A percentile compares a stretch with the other conserved stretches of the same genome.
Evolutionary conservation across 805 yeast species (phyloP).

Genomic region (Saturnispora quitensis): DNA sequence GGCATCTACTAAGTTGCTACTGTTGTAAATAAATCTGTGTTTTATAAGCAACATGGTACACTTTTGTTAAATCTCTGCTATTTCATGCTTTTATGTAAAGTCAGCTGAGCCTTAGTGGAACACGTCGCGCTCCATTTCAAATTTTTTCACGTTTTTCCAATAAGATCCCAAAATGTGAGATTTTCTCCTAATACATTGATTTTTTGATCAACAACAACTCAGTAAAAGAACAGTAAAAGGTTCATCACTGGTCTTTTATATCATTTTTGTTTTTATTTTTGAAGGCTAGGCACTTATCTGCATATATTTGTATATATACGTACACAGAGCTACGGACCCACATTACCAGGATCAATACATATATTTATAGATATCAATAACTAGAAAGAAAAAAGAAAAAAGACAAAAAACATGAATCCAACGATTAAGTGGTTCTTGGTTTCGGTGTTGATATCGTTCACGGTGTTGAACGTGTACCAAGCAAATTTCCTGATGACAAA

Average conservation of each 20-base stretch:
- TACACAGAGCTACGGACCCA: not conserved
- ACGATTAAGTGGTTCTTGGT: constrained; percentile 5
- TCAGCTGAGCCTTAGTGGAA: not conserved
- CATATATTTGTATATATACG: not conserved
- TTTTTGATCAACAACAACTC: not conserved
- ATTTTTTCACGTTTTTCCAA: not conserved
- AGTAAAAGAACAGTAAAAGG: not conserved
- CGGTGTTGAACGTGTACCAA: constrained; percentile 7
- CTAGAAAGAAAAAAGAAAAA: not conserved
- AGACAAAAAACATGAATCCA: not conserved
- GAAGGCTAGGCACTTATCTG: not conserved
- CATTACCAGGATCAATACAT: not conserved
- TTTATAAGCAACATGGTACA: no score
- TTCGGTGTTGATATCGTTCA: constrained; percentile 8
- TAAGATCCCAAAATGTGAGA: not conserved
- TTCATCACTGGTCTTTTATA: not conserved
- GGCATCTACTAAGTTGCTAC: no score
- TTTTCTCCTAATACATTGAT: not conserved
- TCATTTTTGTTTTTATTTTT: not conserved
- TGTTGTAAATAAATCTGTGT: no score
- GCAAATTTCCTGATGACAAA: not conserved
- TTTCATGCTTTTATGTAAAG: no score
- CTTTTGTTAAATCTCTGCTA: no score
- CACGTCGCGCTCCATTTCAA: not conserved
- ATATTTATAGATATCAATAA: not conserved